Evolutionary conservation across 257 asterid genomes (phyloP).

Genomic region (Solanum gracilifrons): DNA sequence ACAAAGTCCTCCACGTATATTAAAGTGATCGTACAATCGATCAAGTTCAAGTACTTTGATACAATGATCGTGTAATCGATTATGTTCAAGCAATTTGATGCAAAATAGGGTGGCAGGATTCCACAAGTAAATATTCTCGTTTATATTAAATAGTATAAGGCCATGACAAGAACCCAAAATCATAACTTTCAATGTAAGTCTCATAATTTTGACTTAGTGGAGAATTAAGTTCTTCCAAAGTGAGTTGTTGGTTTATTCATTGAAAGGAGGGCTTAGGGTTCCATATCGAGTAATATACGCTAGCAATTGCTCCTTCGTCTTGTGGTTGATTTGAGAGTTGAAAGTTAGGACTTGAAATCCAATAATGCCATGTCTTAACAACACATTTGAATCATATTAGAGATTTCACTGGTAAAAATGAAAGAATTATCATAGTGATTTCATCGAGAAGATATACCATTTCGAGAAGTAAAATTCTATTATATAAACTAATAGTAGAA

Average conservation of each 20-base stretch:
- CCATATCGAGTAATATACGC: no score
- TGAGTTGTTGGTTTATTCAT: neutral
- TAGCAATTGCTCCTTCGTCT: neutral
- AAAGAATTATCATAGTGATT: neutral
- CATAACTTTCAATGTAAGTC: neutral
- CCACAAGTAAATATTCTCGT: neutral
- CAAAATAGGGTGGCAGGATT: neutral
- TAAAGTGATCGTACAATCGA: no score
- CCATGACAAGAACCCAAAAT: neutral
- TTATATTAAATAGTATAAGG: neutral
- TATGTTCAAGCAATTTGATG: neutral
- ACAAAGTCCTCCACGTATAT: neutral
- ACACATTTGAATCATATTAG: neutral
- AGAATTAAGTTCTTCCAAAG: neutral
- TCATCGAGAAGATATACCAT: no score
- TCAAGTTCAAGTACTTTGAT: no score
- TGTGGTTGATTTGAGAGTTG: neutral
- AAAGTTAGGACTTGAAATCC: neutral
- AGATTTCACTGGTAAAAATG: neutral
- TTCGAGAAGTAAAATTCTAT: no score
- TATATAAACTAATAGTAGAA: no score
- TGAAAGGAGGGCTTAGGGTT: no score
- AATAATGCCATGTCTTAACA: neutral
- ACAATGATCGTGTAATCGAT: no score
- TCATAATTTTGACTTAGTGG: neutral